Percentiles rank a stretch among this genome's conserved stretches.
Conservation (phyloP, 208 protist genomes). For the Leptomonas pyrrhocoris region DNA sequence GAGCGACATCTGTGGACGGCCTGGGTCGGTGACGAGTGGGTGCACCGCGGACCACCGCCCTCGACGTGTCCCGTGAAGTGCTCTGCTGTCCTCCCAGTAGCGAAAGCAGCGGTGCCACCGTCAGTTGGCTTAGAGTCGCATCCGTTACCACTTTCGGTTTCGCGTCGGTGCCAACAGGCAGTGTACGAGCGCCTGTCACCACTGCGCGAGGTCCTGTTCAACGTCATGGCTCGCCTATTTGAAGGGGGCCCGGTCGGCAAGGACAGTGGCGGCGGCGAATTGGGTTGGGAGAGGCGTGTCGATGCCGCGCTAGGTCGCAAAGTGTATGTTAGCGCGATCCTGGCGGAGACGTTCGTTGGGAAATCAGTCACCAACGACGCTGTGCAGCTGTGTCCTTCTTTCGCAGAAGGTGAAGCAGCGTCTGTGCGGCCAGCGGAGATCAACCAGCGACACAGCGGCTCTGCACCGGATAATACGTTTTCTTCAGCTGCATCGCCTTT, state of each 20-base stretch:
- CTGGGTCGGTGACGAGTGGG: conserved; percentile 12
- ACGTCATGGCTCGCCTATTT: neutral
- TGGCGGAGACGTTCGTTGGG: neutral
- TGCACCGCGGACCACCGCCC: conserved; percentile 6
- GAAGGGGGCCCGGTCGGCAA: neutral
- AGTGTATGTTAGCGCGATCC: neutral
- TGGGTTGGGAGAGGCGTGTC: neutral
- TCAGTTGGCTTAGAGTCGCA: no score
- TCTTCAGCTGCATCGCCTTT: no score
- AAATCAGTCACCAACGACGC: neutral
- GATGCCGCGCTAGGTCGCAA: neutral
- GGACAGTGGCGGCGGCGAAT: neutral
- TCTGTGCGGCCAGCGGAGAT: no score
- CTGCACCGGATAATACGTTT: neutral
- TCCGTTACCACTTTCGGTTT: neutral
- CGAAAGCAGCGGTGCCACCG: no score
- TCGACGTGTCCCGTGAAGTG: neutral
- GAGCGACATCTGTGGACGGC: neutral
- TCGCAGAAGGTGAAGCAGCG: no score
- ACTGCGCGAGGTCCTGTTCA: neutral
- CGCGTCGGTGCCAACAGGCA: neutral
- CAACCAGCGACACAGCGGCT: no score
- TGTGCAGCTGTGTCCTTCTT: no score
- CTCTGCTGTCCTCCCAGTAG: no score
- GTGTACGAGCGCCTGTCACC: neutral